These are phyloP conservation scores for Guillardia theta DNA, from an alignment of 78 protist genomes.

Conservation along the genomic window DNA sequence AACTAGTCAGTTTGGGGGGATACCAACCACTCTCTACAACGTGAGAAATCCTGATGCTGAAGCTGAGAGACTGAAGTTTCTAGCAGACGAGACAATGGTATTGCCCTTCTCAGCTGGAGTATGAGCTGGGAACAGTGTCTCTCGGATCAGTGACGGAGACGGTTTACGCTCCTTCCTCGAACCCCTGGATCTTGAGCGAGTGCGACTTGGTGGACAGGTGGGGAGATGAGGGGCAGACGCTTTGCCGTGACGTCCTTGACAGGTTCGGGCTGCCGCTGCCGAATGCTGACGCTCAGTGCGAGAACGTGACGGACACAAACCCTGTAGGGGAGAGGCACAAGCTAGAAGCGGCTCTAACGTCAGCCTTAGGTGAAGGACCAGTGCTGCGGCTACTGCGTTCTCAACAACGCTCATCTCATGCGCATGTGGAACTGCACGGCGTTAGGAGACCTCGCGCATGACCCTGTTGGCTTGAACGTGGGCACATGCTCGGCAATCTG, in stretches of 20 bases:
- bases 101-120: background rate
- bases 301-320: background rate
- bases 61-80: background rate
- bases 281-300: background rate
- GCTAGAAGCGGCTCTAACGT: no score
- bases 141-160: background rate
- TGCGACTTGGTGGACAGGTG: background rate
- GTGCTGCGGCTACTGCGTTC: background rate
- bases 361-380: background rate
- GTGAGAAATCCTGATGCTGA: background rate
- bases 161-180: background rate
- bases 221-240: background rate
- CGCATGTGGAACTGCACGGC: conserved; percentile 9
- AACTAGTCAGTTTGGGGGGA: background rate
- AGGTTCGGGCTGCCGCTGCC: background rate
- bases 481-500: background rate
- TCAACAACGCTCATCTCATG: conserved; percentile 4
- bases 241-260: background rate
- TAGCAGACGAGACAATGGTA: background rate
- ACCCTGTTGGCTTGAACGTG: background rate
- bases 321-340: no score
- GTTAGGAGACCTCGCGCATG: background rate
- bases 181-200: background rate
- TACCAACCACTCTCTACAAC: background rate
- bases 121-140: background rate